Percentiles rank a stretch among this genome's conserved stretches.
These are phyloP conservation scores for Aspergillus chevalieri DNA, from an alignment of 2,329 filamentous ascomycete genomes.

Conservation along the genomic window DNA sequence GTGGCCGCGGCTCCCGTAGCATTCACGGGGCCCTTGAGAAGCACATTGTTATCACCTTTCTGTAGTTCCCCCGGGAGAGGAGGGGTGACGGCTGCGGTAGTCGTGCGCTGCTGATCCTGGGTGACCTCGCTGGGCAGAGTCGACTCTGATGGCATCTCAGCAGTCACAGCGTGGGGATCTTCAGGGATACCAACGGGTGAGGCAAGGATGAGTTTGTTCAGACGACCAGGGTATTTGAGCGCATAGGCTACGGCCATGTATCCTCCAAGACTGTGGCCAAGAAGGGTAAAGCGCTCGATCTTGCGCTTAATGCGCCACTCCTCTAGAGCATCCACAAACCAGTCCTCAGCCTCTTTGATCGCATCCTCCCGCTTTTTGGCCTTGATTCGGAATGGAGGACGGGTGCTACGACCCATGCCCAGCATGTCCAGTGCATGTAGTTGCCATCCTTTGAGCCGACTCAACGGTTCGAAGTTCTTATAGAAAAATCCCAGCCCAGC, in stretches of 20 bases:
- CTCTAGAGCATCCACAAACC: slow-evolving; percentile 93
- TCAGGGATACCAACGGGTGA: slow-evolving; percentile 93
- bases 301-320: slow-evolving; percentile 88
- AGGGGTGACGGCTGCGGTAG: slow-evolving; percentile 16
- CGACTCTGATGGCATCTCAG: slow-evolving; percentile 67
- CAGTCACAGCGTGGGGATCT: slow-evolving; percentile 80
- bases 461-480: slow-evolving; percentile 90
- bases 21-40: slow-evolving; percentile 26
- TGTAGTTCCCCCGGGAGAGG: slow-evolving; percentile 15
- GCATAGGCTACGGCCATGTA: slow-evolving; percentile 95
- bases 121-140: slow-evolving; percentile 71
- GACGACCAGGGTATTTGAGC: slow-evolving; percentile 85
- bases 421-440: slow-evolving; percentile 91
- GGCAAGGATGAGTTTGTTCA: slow-evolving; percentile 94
- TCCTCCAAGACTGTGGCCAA: slow-evolving; percentile 89
- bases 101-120: slow-evolving; percentile 58
- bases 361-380: slow-evolving; percentile 75
- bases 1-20: slow-evolving; percentile 36
- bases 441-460: slow-evolving; percentile 72
- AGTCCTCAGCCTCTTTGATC: slow-evolving; percentile 82
- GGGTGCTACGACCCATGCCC: slow-evolving; percentile 83
- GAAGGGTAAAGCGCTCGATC: slow-evolving; percentile 85
- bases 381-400: slow-evolving; percentile 76
- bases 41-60: slow-evolving; percentile 48
- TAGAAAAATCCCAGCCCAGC: slow-evolving; percentile 97